Evolutionary conservation across 2,329 filamentous ascomycete genomes (phyloP), one percentile per base, ranked within the genome.

Genomic region (Penicillium aurantiogriseum): DNA sequence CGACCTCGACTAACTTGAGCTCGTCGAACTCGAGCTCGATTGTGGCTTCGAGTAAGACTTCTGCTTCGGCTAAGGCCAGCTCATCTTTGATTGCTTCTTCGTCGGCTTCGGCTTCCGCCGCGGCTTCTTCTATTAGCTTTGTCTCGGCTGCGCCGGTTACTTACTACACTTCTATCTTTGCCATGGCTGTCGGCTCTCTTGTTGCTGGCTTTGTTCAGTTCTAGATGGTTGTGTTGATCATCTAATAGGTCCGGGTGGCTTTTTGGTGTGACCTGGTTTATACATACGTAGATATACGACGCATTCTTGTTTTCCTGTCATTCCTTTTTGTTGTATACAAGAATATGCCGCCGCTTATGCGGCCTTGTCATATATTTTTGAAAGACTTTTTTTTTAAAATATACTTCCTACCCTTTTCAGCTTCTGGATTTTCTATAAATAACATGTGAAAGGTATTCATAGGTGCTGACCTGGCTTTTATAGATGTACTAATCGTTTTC

Each of bases 51-150:
- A 25, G 35, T 17, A 49, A 17, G 40, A 44, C 29, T 23, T 51
- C 54, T 27, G 23, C 54, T 23, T 46, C 42, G 35, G 35, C 42
- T 9, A n/a, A 8, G 15, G 48, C 27, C n/a, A 58, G 60, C n/a
- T 64, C 60, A 5, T 55, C 63, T 9, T 52, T 58, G 43, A 62
- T 58, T 42, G 60, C 62, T 35, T 61, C 64, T 4, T 56, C 56
- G 3, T 52, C 54, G 2, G 35, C 54, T 5, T 52, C 54, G 35
- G 48, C 54, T 46, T 46, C 54, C 1, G 42, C 42, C 2, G 42
- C 42, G 5, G 35, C 48, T 45, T 52, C 54, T 52, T 56, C 54
- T 19, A 10, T 35, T 17, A 21, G 35, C 7, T 21, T 35, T 35
- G 42, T 56, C 15, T 56, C 54, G 25, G 48, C 25, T 52, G 54